phyloP scores from a whole-genome alignment of 306 rosid genomes.

The Inga oerstediana region DNA sequence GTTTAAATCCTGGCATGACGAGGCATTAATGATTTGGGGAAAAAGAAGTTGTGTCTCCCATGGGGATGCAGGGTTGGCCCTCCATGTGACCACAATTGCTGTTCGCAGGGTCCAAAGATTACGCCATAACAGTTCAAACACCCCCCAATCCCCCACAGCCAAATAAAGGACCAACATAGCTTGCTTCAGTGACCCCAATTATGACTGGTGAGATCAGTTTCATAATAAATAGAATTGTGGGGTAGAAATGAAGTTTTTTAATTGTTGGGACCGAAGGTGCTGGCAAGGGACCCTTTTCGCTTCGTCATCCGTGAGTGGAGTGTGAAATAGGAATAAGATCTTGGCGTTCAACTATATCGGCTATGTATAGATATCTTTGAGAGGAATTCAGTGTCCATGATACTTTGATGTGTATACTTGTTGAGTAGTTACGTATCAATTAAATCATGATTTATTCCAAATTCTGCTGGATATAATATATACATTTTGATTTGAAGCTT shows the following conservation, averaged over 20 bases:
- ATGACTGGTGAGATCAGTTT: not conserved
- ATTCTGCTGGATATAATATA: too few relatives aligned
- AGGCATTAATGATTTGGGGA: not conserved
- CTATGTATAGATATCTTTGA: too few relatives aligned
- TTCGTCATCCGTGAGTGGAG: not conserved
- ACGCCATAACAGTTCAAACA: too few relatives aligned
- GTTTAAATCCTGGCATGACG: not conserved
- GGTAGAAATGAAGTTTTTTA: not conserved
- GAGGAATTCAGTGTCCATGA: too few relatives aligned
- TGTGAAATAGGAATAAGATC: too few relatives aligned
- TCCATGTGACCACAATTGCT: not conserved
- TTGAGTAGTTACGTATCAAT: too few relatives aligned
- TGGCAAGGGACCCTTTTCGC: not conserved
- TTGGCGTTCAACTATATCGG: too few relatives aligned
- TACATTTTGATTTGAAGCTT: too few relatives aligned
- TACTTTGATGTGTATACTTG: too few relatives aligned
- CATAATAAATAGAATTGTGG: not conserved
- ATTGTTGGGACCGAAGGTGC: not conserved
- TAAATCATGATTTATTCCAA: too few relatives aligned
- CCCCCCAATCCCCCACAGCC: too few relatives aligned
- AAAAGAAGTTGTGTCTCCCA: not conserved
- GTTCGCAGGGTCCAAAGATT: not conserved
- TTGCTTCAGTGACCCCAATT: not conserved
- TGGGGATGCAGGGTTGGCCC: not conserved
- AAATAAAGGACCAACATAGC: not conserved